Base-by-base conservation (phyloP, 108 stramenopile species). In the Epithemia pelagica region DNA sequence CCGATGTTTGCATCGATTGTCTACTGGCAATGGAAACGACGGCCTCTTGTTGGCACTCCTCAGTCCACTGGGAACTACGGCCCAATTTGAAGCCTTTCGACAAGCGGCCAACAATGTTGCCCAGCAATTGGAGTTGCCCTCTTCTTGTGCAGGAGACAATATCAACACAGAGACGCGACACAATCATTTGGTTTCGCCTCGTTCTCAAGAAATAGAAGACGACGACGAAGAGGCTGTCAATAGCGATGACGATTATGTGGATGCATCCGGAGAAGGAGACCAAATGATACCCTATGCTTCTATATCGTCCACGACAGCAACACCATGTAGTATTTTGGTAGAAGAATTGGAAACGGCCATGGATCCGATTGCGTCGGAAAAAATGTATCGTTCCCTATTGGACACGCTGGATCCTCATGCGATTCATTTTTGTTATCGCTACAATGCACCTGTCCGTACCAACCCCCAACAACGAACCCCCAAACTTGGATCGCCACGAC, bases 1-100 rank as follows among this genome's bases (percentile, higher is more conserved):
- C 2, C 69, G 61, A 51, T 88, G 82, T 52, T 70, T 88, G 27
- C 79, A 91, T 70, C 69, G 63, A 15, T 66, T 64, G 19, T 78
- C 86, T 2, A n/a, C n/a, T n/a, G n/a, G n/a, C n/a, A n/a, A n/a
- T n/a, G n/a, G n/a, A n/a, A n/a, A n/a, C n/a, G n/a, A n/a, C n/a
- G 74, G 79, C 33, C 67, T 88, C 30, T 76, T 61, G 52, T 65
- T 87, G 24, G 68, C 84, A 1, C 37, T 91, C 64, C 68, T 91
- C 30, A 84, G 83, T 56, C 74, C 69, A 10, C 64, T 75, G 22
- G 86, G 71, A 59, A 80, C 73, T 25, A 87, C 87, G 15, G 83
- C 85, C 28, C 89, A 88, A 66, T 91, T 91, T 69, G 77, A 91
- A 62, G 53, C 70, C 7, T 83, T 88, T 57, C 74, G 83, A 19